A percentile compares a stretch with the other conserved stretches of the same genome.
Conservation (phyloP, 257 asterid genomes). For the Solanum gracilifrons region DNA sequence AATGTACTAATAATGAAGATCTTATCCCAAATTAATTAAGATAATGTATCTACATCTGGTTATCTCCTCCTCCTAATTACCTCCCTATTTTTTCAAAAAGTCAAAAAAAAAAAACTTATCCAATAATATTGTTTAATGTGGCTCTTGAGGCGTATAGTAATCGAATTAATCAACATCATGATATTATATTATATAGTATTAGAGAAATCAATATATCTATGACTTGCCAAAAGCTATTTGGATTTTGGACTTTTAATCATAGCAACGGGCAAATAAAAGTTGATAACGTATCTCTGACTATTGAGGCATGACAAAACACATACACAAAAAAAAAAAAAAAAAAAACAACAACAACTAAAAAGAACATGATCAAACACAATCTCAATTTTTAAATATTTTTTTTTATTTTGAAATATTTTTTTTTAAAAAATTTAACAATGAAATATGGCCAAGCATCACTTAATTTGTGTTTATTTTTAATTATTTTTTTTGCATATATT, state of each 20-base stretch:
- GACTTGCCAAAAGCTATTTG: not conserved
- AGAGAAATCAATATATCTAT: too few relatives aligned
- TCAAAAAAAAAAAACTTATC: not conserved
- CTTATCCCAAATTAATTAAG: not conserved
- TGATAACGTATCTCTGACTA: not conserved
- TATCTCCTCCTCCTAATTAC: not conserved
- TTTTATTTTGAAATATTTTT: too few relatives aligned
- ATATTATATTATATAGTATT: not conserved
- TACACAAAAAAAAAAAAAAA: not conserved
- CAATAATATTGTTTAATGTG: not conserved
- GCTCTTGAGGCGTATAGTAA: not conserved
- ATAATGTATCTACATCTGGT: not conserved
- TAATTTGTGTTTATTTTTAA: not conserved
- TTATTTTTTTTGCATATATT: too few relatives aligned
- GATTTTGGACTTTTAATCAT: not conserved
- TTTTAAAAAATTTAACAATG: too few relatives aligned
- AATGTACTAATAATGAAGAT: not conserved
- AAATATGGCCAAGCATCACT: not conserved
- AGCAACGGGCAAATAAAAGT: not conserved
- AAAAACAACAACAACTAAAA: too few relatives aligned
- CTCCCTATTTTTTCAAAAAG: not conserved
- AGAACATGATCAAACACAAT: too few relatives aligned
- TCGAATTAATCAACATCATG: not conserved
- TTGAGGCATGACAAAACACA: not conserved
- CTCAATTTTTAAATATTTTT: too few relatives aligned